Conservation (phyloP, 139 green algal genomes). For the Chlamydomonas sp. region DNA sequence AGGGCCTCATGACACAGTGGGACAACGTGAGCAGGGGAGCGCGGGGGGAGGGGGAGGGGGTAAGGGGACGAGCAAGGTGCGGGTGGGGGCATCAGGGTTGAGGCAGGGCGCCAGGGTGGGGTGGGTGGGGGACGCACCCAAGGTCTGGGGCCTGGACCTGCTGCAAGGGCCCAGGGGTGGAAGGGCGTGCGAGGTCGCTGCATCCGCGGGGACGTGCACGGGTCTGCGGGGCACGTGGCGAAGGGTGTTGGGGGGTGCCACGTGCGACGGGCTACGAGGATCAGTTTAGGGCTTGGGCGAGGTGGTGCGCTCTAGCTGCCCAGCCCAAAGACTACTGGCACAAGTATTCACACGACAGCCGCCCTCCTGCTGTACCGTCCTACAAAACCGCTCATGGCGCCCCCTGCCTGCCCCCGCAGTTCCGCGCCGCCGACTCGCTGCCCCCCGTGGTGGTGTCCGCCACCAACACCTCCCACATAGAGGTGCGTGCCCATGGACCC, state of each 20-base stretch:
- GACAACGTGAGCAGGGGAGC: neutral
- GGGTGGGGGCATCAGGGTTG: no score
- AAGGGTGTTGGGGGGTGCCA: neutral
- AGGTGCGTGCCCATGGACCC: slow-evolving; percentile 32
- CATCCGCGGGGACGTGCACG: no score
- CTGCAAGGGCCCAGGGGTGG: no score
- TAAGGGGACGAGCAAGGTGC: no score
- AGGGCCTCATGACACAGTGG: slow-evolving; percentile 17
- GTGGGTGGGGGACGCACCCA: no score
- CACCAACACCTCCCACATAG: slow-evolving; percentile 49
- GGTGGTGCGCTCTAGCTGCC: neutral
- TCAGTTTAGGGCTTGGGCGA: neutral
- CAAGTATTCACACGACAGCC: neutral
- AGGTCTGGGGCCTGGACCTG: no score
- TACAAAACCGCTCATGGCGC: neutral
- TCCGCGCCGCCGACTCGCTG: neutral
- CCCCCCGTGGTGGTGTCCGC: slow-evolving; percentile 34
- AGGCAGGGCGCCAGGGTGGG: no score
- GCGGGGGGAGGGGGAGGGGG: neutral
- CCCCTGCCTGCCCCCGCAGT: neutral
- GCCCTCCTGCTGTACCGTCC: neutral
- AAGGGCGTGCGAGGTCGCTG: no score
- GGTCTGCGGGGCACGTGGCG: no score
- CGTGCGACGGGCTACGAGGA: neutral
- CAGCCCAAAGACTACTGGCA: neutral